A percentile compares a stretch with the other conserved stretches of the same genome.
phyloP scores from a whole-genome alignment of 2,329 filamentous ascomycete genomes.

The Paraphoma sp. region DNA sequence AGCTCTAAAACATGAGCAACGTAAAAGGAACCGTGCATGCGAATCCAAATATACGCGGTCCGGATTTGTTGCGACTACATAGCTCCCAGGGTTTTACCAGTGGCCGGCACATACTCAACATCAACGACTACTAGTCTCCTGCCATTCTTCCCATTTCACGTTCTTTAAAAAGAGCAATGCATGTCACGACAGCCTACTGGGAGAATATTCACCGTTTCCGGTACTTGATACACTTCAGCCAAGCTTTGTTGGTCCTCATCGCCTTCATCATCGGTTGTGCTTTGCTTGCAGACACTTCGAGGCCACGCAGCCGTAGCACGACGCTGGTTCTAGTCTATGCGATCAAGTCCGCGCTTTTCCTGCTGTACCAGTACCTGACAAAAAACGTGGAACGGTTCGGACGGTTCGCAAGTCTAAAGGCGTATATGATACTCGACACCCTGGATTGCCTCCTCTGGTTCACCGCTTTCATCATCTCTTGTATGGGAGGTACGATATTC shows the following conservation, averaged over 20 bases:
- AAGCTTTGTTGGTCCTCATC: constrained; percentile 7
- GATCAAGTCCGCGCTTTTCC: constrained; percentile 49
- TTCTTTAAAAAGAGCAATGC: neutral
- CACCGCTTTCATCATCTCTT: constrained; percentile 14
- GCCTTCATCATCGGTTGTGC: constrained; percentile 11
- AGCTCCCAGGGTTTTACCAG: too few relatives aligned
- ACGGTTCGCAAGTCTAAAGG: constrained; percentile 48
- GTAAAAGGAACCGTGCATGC: neutral
- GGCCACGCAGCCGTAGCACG: constrained; percentile 9
- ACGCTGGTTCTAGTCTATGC: constrained; percentile 13
- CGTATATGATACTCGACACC: constrained; percentile 49
- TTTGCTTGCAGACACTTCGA: constrained; percentile 8
- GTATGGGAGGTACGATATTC: constrained; percentile 4
- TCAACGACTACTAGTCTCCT: too few relatives aligned
- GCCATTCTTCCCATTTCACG: neutral
- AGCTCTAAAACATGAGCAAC: neutral
- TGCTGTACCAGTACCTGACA: constrained; percentile 50
- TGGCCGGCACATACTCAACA: too few relatives aligned
- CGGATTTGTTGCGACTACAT: too few relatives aligned
- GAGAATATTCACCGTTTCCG: neutral
- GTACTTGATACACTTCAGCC: constrained; percentile 3
- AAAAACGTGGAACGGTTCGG: constrained; percentile 40
- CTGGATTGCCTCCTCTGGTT: constrained; percentile 37
- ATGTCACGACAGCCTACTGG: neutral
- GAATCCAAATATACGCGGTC: too few relatives aligned